Base-by-base conservation (phyloP, 305 asterid genomes). In the Fraxinus platypoda region DNA sequence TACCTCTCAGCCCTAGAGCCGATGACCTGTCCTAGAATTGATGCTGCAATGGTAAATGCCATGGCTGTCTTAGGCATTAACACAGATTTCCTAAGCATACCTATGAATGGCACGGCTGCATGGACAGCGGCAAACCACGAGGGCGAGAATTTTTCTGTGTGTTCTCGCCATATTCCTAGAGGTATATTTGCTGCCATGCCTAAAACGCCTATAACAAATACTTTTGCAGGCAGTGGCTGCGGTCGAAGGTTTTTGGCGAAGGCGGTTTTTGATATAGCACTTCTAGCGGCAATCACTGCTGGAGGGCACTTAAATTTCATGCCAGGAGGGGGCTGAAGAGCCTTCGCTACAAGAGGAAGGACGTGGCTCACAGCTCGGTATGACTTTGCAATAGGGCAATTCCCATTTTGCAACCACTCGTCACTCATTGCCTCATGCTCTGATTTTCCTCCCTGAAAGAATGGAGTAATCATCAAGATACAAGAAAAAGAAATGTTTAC, bases 361-460 rank as follows among this genome's bases (percentile, higher is more conserved):
- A 93, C 95, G 4, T 84, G 83, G 54, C 95, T 86, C 62, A 93
- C 93, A 25, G 98, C 97, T 30, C 97, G 89, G 80, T 88, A 95
- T 4, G 98, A 95, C 91, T 92, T 95, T 1, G 98, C 98, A 46
- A 95, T 91, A 8, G 98, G 98, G 87, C 98, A 95, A 71, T 91
- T 91, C 46, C 98, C 98, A 5, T 72, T 91, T 83, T 91, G 90
- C 78, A 95, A 80, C 99, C 99, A 95, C 84, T 95, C 97, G 6
- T 92, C 81, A 86, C 97, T 86, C 87, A 88, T 81, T 19, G 99
- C 93, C 84, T 93, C 98, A 17, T 94, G 99, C 54, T 86, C 82
- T 9, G 93, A 84, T 38, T 86, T 86, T 54, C 85, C 91, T 74
- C 91, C 94, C 98, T 95, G 88, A 84, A 75, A 86, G 62, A 83